Percentiles rank a stretch among this genome's conserved stretches.
Evolutionary conservation across 2,329 filamentous ascomycete genomes (phyloP).

Genomic region (Penicillium sclerotiorum): DNA sequence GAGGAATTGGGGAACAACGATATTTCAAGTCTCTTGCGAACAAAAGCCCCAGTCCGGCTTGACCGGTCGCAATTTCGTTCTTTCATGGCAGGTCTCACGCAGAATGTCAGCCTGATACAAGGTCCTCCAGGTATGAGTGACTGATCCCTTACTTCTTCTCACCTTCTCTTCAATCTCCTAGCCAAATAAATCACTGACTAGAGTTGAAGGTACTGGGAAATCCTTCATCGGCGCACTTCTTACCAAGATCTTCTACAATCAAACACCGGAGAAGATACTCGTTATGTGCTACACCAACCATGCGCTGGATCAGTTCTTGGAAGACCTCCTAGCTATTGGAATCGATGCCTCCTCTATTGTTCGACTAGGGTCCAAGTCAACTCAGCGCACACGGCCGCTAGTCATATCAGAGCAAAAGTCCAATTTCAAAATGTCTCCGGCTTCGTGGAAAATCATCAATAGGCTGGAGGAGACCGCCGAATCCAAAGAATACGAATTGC

Average conservation of each 20-base stretch:
- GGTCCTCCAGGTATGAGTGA: conserved; percentile 66
- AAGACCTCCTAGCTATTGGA: conserved; percentile 61
- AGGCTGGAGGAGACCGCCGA: conserved; percentile 31
- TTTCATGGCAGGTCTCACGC: conserved; percentile 57
- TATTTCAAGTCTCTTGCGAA: conserved; percentile 35
- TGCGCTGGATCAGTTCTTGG: conserved; percentile 60
- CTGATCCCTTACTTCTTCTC: neutral
- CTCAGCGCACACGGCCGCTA: conserved; percentile 51
- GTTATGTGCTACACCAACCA: conserved; percentile 60
- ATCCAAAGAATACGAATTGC: conserved; percentile 34
- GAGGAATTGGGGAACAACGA: conserved; percentile 23
- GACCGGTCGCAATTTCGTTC: conserved; percentile 61
- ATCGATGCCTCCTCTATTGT: conserved; percentile 53
- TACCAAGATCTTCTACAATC: conserved; percentile 57
- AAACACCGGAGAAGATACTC: conserved; percentile 57
- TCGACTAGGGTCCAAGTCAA: conserved; percentile 65
- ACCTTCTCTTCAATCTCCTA: too few relatives aligned
- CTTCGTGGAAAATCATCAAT: conserved; percentile 49
- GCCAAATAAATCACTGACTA: conserved; percentile 4
- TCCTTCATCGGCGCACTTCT: conserved; percentile 71
- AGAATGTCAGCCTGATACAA: conserved; percentile 65
- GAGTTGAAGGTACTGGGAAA: conserved; percentile 67
- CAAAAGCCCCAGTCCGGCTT: conserved; percentile 39
- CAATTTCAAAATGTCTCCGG: conserved; percentile 33
- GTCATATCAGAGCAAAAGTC: conserved; percentile 48